Conservation (phyloP, 345 rosid species). For the Psidium friedrichsthalianum region DNA sequence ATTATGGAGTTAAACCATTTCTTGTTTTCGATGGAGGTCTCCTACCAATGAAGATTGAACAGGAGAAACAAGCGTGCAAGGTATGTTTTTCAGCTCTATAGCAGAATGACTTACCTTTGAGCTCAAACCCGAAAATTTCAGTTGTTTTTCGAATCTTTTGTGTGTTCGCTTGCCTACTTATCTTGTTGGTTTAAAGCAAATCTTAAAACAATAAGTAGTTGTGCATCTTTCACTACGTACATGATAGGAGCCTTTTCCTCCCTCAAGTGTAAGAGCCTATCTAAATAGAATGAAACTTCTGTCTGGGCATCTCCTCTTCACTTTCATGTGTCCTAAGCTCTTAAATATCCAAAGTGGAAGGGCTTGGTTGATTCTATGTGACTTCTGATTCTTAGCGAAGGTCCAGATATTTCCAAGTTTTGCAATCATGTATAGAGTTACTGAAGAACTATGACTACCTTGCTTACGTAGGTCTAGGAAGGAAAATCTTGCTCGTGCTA, state of each 20-base stretch:
- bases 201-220: background rate
- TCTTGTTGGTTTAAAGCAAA: background rate
- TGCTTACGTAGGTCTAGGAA: slow-evolving; percentile 52
- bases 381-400: background rate
- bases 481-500: slow-evolving; percentile 77
- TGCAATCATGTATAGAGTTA: background rate
- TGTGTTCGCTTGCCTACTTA: background rate
- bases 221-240: background rate
- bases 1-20: slow-evolving; percentile 76
- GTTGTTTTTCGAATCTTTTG: background rate
- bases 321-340: background rate
- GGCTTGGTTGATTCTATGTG: background rate
- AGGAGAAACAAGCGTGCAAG: slow-evolving; percentile 96
- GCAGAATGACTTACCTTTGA: background rate
- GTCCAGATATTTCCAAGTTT: background rate
- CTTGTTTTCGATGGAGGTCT: slow-evolving; percentile 92
- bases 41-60: slow-evolving; percentile 89
- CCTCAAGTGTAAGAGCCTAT: background rate
- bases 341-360: background rate
- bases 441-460: background rate
- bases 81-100: slow-evolving; percentile 18
- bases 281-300: background rate
- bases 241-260: background rate
- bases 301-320: background rate
- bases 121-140: background rate